These are phyloP conservation scores for Yarrowia sp. DNA, from an alignment of 805 yeast genomes.

Conservation along the genomic window DNA sequence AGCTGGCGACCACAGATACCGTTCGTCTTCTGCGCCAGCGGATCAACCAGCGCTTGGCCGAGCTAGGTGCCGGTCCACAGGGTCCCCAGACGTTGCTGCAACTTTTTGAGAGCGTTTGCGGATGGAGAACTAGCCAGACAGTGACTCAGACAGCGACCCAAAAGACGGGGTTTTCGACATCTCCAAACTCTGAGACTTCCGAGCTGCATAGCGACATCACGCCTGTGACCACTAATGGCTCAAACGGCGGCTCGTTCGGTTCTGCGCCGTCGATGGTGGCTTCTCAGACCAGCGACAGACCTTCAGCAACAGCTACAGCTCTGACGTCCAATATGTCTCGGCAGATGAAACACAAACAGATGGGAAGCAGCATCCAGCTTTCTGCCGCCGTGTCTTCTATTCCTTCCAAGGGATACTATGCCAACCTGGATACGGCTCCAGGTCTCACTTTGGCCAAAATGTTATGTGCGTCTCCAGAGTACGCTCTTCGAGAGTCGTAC, in stretches of 20 bases:
- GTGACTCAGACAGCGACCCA: background rate
- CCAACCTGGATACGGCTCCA: background rate
- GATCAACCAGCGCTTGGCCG: background rate
- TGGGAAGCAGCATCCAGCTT: background rate
- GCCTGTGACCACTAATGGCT: conserved; percentile 1
- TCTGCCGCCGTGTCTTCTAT: background rate
- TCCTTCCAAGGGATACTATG: background rate
- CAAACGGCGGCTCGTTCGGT: background rate
- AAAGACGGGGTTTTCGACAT: background rate
- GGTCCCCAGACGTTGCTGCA: background rate
- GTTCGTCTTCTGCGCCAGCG: background rate
- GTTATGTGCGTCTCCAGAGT: background rate
- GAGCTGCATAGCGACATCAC: background rate
- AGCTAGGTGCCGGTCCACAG: background rate
- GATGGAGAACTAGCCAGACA: background rate
- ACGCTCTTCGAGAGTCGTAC: conserved; percentile 38
- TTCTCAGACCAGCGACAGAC: background rate
- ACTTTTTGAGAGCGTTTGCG: background rate
- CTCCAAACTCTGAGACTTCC: background rate
- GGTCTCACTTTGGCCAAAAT: background rate
- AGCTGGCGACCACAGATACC: background rate
- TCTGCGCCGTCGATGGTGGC: background rate
- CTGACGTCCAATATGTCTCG: background rate
- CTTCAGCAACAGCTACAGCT: background rate
- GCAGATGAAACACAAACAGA: background rate